A percentile compares a stretch with the other conserved stretches of the same genome.
Conservation (phyloP, 106 monocot genomes). For the Alisma plantagoaquatica region DNA sequence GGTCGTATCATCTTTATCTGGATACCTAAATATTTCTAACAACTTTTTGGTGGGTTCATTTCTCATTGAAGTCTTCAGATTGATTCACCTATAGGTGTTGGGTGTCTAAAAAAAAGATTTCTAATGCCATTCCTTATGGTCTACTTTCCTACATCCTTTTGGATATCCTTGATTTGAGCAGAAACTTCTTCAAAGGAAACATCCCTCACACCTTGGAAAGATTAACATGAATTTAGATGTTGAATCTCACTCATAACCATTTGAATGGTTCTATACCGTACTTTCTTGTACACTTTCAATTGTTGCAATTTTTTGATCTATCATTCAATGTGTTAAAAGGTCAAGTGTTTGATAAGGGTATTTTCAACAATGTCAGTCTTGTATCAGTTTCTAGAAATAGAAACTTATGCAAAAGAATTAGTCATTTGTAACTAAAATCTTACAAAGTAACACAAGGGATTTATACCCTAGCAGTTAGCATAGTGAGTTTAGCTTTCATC, state of each 20-base stretch:
- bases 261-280: not conserved
- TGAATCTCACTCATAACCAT: not conserved
- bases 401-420: not conserved
- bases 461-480: not conserved
- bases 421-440: not conserved
- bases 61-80: conserved; percentile 5
- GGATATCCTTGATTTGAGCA: not conserved
- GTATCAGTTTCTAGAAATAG: conserved; percentile 7
- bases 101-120: conserved; percentile 7
- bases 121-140: not conserved
- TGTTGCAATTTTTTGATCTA: not conserved
- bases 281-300: not conserved
- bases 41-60: conserved; percentile 3
- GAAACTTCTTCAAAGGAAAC: not conserved
- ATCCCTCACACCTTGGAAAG: not conserved
- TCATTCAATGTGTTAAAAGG: conserved; percentile 6
- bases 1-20: not conserved
- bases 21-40: conserved; percentile 6
- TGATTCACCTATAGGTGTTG: not conserved
- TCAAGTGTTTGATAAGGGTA: not conserved
- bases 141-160: not conserved
- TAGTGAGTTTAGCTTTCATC: not conserved
- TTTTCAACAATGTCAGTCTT: not conserved
- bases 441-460: not conserved
- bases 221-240: not conserved